Evolutionary conservation across 768 basidiomycete genomes (phyloP).

Genomic region (Kondoa malvinella): DNA sequence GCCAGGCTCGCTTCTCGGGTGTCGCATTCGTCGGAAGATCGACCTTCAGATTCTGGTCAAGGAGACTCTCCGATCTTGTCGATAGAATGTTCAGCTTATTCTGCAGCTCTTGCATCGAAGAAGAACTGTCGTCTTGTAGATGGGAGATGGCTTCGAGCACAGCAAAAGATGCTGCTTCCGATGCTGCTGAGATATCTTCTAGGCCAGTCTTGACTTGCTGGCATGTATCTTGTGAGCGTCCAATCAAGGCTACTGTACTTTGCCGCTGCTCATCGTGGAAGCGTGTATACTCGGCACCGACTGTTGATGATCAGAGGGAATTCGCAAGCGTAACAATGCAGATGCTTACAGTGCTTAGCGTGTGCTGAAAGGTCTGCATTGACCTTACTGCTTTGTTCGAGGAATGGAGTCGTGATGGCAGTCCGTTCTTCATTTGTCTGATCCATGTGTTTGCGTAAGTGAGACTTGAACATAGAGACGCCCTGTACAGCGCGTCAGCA

Average conservation of each 20-base stretch:
- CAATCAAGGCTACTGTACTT: neutral
- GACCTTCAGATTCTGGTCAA: neutral
- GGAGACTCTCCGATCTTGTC: neutral
- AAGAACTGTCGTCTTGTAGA: neutral
- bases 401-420: too few relatives aligned
- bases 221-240: neutral
- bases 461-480: too few relatives aligned
- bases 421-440: too few relatives aligned
- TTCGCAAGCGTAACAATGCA: too few relatives aligned
- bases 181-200: conserved; percentile 2
- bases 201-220: conserved; percentile 1
- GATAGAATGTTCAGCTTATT: neutral
- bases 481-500: too few relatives aligned
- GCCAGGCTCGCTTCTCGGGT: conserved; percentile 11
- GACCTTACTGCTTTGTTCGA: too few relatives aligned
- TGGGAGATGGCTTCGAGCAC: neutral
- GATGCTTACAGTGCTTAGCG: too few relatives aligned
- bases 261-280: neutral
- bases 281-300: too few relatives aligned
- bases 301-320: too few relatives aligned
- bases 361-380: too few relatives aligned
- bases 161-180: neutral
- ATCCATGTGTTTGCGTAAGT: too few relatives aligned
- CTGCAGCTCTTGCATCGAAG: neutral
- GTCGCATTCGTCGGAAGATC: conserved; percentile 11